Conservation (phyloP, 768 basidiomycete genomes). For the Hygrocybe coccinea region DNA sequence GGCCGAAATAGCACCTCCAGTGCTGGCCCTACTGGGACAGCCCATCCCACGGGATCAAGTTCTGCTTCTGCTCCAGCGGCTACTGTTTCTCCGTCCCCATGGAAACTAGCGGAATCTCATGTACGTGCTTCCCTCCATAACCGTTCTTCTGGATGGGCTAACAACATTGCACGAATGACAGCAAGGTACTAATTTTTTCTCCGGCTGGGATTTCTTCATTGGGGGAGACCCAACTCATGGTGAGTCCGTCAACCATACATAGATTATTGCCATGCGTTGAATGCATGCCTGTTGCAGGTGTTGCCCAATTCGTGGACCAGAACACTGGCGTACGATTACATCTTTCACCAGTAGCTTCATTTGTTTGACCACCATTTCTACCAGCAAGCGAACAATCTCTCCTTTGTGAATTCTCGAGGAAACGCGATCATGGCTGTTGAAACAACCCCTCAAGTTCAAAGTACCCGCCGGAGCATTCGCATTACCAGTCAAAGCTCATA, state of each 20-base stretch:
- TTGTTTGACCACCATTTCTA: neutral
- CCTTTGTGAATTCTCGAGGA: slow-evolving; percentile 62
- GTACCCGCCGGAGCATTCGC: slow-evolving; percentile 69
- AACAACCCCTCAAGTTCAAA: slow-evolving; percentile 68
- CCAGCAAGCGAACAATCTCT: slow-evolving; percentile 54
- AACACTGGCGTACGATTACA: slow-evolving; percentile 46
- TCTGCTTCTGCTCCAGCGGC: slow-evolving; percentile 16
- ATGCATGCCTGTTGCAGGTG: slow-evolving; percentile 20
- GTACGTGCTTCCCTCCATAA: slow-evolving; percentile 32
- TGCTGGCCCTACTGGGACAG: slow-evolving; percentile 5
- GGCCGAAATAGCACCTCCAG: slow-evolving; percentile 15
- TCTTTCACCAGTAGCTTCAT: neutral
- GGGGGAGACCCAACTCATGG: slow-evolving; percentile 73
- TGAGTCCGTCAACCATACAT: slow-evolving; percentile 15
- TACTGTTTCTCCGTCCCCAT: slow-evolving; percentile 40
- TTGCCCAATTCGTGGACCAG: slow-evolving; percentile 64
- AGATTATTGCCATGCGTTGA: neutral
- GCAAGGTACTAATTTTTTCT: slow-evolving; percentile 72
- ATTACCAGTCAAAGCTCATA: slow-evolving; percentile 60
- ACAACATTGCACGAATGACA: slow-evolving; percentile 18
- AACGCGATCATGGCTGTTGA: slow-evolving; percentile 87
- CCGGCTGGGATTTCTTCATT: slow-evolving; percentile 74
- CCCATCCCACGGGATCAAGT: neutral
- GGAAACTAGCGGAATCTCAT: slow-evolving; percentile 57
- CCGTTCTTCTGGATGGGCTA: slow-evolving; percentile 10